Evolutionary conservation across 139 green algal species (phyloP), one percentile per base, ranked within the genome.

Genomic region (Micractinium sp.): DNA sequence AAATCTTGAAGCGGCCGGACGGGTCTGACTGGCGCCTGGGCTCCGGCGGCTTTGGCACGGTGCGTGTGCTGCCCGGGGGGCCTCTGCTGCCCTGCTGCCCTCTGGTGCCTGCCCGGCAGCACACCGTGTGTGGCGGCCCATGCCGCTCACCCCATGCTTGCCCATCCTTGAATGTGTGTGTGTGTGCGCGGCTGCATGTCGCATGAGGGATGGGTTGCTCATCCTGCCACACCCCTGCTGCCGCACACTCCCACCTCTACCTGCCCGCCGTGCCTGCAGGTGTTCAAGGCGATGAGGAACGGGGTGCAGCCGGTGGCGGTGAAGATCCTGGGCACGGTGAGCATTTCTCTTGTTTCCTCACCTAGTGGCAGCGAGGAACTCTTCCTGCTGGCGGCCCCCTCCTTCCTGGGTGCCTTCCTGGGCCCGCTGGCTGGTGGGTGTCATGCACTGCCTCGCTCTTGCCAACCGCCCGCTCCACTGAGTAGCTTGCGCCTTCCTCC

Each of bases 231-330:
- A 4, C 7, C 66, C 66, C 22, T 27, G 66, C 66, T 4, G 7
- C 33, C 73, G 16, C 14, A 13, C 76, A 13, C 19, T 29, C 76
- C 20, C 36, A 36, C 36, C 4, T 36, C 36, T 7, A 3, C 77
- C 80, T 31, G 2, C 53, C 1, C 15, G 47, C n/a, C 15, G 75
- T n/a, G 33, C 15, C 80, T 33, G 53, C 80, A 84, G 91, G 90
- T 94, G 41, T 94, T 91, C 84, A 91, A 92, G 71, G 92, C 89
- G 27, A 61, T 92, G 78, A 76, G 83, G 29, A 92, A 92, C 71
- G 89, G 87, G 19, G 92, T 93, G 75, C 89, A 92, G 77, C 81
- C 82, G 3, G 85, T 92, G 67, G 85, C 85, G 29, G 89, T 92
- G n/a, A 92, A 92, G n/a, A 76, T 91, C n/a, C 85, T 91, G 67